These are phyloP conservation scores for Rhizophagus sp. DNA, from an alignment of 192 early-diverging fungal genomes.

Conservation along the genomic window DNA sequence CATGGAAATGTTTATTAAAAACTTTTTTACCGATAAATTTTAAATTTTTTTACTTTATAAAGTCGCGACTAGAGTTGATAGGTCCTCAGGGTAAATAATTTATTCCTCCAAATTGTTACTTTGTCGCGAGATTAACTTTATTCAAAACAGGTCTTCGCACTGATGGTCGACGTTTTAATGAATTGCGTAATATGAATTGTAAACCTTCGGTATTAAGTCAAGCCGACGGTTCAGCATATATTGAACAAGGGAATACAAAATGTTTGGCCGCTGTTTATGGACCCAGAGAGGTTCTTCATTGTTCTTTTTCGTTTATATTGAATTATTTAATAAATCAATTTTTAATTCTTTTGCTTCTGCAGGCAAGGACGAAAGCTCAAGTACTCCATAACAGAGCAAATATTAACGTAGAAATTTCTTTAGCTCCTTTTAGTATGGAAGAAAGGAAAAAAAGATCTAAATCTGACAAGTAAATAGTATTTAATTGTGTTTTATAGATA, in stretches of 20 bases:
- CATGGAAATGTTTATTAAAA: neutral
- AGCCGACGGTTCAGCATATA: conserved; percentile 92
- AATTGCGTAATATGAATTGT: conserved; percentile 82
- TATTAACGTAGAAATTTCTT: conserved; percentile 88
- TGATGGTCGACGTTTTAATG: conserved; percentile 88
- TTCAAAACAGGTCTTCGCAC: conserved; percentile 75
- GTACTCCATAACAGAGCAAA: conserved; percentile 70
- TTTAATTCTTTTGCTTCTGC: neutral
- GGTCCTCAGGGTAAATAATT: neutral
- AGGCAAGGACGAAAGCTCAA: conserved; percentile 59
- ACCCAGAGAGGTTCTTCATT: conserved; percentile 70
- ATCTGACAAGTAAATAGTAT: conserved; percentile 71
- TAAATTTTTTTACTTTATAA: neutral
- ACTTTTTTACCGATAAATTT: neutral
- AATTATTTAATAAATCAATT: neutral
- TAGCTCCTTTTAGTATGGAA: conserved; percentile 89
- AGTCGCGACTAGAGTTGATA: conserved; percentile 18
- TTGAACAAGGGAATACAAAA: conserved; percentile 97
- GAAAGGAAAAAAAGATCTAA: conserved; percentile 84
- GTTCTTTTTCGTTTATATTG: neutral
- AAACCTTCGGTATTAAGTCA: conserved; percentile 76
- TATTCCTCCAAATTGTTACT: neutral
- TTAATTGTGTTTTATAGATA: conserved; percentile 4
- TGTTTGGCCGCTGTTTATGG: conserved; percentile 90
- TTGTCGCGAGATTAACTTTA: neutral